Conservation (phyloP, 129 eudicot genomes). For the Pittosporum tobira region DNA sequence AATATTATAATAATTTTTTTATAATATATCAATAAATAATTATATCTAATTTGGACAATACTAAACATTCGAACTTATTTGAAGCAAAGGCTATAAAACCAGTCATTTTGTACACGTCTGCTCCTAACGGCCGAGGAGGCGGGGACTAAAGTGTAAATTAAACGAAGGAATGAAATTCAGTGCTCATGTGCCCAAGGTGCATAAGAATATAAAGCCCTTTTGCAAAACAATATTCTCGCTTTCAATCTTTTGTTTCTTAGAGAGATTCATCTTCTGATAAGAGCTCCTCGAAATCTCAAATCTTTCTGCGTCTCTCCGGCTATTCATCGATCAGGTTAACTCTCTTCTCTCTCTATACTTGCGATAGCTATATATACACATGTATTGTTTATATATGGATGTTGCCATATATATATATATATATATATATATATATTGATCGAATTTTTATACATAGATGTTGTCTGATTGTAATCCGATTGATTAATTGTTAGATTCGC, state of each 20-base stretch:
- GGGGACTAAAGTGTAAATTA: neutral
- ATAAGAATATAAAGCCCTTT: neutral
- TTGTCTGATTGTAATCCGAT: neutral
- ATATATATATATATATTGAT: neutral
- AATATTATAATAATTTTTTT: too few relatives aligned
- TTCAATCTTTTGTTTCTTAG: too few relatives aligned
- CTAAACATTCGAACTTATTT: too few relatives aligned
- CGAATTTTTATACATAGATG: neutral
- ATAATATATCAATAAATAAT: too few relatives aligned
- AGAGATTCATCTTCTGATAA: neutral
- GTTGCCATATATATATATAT: too few relatives aligned
- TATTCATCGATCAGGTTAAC: slow-evolving; percentile 1
- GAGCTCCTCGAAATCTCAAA: neutral
- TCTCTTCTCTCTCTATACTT: neutral
- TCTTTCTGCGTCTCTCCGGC: neutral
- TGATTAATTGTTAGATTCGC: neutral
- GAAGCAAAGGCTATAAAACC: too few relatives aligned
- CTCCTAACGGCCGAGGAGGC: too few relatives aligned
- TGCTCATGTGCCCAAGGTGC: too few relatives aligned
- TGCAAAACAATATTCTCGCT: neutral
- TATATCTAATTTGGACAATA: too few relatives aligned
- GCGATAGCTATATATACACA: too few relatives aligned
- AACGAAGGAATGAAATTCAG: neutral
- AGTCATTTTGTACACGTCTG: too few relatives aligned
- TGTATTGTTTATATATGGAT: too few relatives aligned